Evolutionary conservation across 371 early-diverging fungal species (phyloP), one percentile per base, ranked within the genome.

Genomic region (Mortierella sp.): DNA sequence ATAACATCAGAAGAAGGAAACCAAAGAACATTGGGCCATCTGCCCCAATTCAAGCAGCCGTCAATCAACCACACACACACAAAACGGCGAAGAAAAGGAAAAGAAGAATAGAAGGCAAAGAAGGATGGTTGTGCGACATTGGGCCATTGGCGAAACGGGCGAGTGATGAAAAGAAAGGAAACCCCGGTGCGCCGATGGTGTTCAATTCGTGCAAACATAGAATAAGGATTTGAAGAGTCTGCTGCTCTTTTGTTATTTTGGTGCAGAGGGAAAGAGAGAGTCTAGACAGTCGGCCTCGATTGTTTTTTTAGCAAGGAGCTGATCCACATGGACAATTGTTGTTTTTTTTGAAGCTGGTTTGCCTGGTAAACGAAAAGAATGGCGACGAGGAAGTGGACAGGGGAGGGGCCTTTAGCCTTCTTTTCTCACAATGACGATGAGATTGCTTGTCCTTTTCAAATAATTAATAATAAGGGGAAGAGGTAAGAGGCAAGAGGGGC

Each of bases 251-350:
- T 31, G 10, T 26, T 55, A 28, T 59, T 59, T 59, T 59, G 13
- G 28, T 31, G 14, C n/a, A 10, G 5, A n/a, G n/a, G n/a, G 1
- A 10, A n/a, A 9, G 13, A 16, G 31, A 59, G 59, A 59, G 59
- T 59, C 59, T 59, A 59, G 59, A 59, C 59, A 59, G 59, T 59
- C 59, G 59, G 28, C 59, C 13, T 31, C 31, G 14, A 31, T 14
- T 13, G 48, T 28, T 13, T 31, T 31, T 14, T 59, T 59, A 3
- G 57, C 13, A 13, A 59, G 28, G 14, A 26, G 6, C 5, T 26
- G 28, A 59, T 59, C 59, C 59, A 59, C 59, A 59, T 59, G 59
- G 59, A 59, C 59, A 59, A 14, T 59, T 26, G 55, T 16, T 31
- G 31, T 14, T 31, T 31, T 59, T 14, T 59, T 31, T 28, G 26